Percentiles rank a stretch among this genome's conserved stretches.
Evolutionary conservation across 768 basidiomycete species (phyloP).

Genomic region (Collybiopsis confluens): DNA sequence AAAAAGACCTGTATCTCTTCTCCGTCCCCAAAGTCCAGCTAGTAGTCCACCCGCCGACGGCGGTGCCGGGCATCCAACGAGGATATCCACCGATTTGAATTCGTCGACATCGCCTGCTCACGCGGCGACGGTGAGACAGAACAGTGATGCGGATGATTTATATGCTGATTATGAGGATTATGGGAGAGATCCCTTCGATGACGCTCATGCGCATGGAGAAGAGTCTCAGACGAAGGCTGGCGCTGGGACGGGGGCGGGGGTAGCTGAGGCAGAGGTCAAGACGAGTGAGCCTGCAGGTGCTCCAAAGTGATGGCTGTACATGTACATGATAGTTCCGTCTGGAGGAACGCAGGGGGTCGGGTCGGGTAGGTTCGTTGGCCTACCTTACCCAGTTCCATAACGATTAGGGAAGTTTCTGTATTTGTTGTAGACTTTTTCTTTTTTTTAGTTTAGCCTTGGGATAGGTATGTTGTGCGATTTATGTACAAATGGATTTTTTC

Average conservation of each 20-base stretch:
- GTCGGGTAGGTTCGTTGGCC: too few relatives aligned
- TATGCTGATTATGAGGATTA: conserved; percentile 49
- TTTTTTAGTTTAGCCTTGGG: too few relatives aligned
- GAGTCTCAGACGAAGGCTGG: neutral
- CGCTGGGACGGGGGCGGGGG: neutral
- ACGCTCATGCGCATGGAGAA: conserved; percentile 16
- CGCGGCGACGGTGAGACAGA: conserved; percentile 17
- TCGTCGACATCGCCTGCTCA: conserved; percentile 8
- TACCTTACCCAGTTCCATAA: too few relatives aligned
- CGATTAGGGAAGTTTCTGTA: too few relatives aligned
- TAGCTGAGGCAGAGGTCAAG: too few relatives aligned
- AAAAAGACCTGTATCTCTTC: conserved; percentile 67
- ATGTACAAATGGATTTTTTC: too few relatives aligned
- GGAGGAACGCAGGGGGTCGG: too few relatives aligned
- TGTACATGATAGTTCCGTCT: too few relatives aligned
- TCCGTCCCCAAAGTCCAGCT: conserved; percentile 26
- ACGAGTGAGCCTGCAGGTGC: too few relatives aligned
- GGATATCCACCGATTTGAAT: neutral
- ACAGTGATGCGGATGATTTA: conserved; percentile 46
- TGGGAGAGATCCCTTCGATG: conserved; percentile 67
- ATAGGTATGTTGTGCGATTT: too few relatives aligned
- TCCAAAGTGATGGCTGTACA: too few relatives aligned
- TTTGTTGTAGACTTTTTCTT: too few relatives aligned
- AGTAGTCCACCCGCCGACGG: neutral
- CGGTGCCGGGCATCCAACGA: neutral